Conservation (phyloP, 352 stramenopile species). For the Phytopythium cucurbitacearum region DNA sequence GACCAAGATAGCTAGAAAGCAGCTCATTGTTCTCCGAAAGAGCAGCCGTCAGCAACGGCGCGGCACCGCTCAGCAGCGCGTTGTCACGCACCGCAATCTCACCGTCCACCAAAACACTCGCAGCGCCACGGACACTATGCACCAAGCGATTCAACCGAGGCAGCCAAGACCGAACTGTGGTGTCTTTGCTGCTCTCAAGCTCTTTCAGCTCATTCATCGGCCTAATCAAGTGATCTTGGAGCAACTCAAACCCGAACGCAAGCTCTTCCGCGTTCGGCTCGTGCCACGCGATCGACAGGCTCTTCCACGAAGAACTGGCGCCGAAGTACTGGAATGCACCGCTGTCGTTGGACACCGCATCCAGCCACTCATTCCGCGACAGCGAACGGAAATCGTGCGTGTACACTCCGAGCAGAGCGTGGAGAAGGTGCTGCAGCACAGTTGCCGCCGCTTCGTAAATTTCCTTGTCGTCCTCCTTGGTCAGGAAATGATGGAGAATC, state of each 20-base stretch:
- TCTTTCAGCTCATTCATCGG: constrained; percentile 23
- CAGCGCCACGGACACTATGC: constrained; percentile 35
- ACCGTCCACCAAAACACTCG: constrained; percentile 47
- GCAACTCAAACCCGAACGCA: constrained; percentile 40
- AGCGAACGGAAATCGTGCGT: constrained; percentile 60
- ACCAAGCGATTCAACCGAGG: constrained; percentile 41
- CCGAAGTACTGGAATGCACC: constrained; percentile 66
- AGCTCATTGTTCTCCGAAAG: constrained; percentile 26
- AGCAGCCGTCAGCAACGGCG: constrained; percentile 31
- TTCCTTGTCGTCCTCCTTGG: constrained; percentile 46
- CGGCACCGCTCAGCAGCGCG: constrained; percentile 31
- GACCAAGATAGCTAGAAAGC: constrained; percentile 19
- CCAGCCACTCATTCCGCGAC: constrained; percentile 32
- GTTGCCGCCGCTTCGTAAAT: constrained; percentile 42
- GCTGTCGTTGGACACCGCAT: constrained; percentile 29
- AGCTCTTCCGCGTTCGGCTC: constrained; percentile 55
- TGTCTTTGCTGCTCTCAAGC: constrained; percentile 18
- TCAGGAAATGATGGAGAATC: constrained; percentile 41
- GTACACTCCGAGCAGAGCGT: constrained; percentile 45
- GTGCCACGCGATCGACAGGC: constrained; percentile 50
- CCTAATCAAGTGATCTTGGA: constrained; percentile 43
- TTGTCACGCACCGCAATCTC: constrained; percentile 10
- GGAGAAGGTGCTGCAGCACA: constrained; percentile 43
- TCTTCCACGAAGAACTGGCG: constrained; percentile 41
- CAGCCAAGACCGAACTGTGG: constrained; percentile 43